Conservation (phyloP, 345 rosid species). For the Hevea brasiliensis region DNA sequence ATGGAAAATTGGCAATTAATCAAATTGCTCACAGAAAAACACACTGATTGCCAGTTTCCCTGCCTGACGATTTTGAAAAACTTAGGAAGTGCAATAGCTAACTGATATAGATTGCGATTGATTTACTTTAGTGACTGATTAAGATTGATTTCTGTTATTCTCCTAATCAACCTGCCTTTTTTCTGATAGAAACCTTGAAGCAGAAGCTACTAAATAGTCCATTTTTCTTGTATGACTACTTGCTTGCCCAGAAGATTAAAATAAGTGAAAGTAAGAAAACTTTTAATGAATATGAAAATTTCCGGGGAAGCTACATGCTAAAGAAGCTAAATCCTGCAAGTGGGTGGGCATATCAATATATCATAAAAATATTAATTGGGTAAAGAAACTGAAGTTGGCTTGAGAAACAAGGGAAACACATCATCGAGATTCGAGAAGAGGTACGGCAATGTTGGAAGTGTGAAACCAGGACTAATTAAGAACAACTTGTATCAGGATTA, state of each 20-base stretch:
- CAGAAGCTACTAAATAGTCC: constrained; percentile 7
- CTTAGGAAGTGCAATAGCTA: no score
- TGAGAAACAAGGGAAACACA: background rate
- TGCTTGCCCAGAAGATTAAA: no score
- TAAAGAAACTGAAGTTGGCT: background rate
- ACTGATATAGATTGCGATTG: no score
- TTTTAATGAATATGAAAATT: background rate
- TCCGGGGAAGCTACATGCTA: background rate
- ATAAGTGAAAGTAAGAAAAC: constrained; percentile 1
- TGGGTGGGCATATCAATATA: no score
- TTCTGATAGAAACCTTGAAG: background rate
- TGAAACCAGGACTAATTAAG: background rate
- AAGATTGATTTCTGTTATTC: background rate
- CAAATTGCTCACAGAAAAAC: no score
- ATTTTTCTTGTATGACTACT: background rate
- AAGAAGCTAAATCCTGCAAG: no score
- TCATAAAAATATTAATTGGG: no score
- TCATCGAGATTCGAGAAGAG: no score
- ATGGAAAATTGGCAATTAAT: no score
- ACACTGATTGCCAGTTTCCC: no score
- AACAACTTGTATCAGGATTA: background rate
- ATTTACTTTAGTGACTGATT: background rate
- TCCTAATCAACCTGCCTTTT: background rate
- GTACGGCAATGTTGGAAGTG: background rate
- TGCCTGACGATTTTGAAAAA: no score